These are phyloP conservation scores for Zymoseptoria ardabiliae DNA, from an alignment of 2,329 filamentous ascomycete genomes.

Conservation along the genomic window DNA sequence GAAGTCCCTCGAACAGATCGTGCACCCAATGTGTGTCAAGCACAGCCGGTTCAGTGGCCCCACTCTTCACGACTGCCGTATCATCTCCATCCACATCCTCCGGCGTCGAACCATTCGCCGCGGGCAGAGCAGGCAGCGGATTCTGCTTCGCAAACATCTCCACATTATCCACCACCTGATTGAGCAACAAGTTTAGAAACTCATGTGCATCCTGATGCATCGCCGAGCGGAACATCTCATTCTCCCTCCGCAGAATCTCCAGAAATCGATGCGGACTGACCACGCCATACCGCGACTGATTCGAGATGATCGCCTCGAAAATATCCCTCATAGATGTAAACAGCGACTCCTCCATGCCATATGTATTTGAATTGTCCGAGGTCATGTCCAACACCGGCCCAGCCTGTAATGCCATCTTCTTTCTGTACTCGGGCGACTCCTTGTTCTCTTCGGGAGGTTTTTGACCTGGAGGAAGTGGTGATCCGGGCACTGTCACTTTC, in stretches of 20 bases:
- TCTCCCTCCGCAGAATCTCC: slow-evolving; percentile 86
- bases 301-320: slow-evolving; percentile 80
- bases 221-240: slow-evolving; percentile 93
- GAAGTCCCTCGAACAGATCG: slow-evolving; percentile 87
- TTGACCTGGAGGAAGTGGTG: slow-evolving; percentile 46
- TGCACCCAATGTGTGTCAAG: slow-evolving; percentile 71
- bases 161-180: slow-evolving; percentile 89
- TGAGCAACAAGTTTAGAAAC: slow-evolving; percentile 89
- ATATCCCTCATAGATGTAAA: slow-evolving; percentile 96
- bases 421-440: slow-evolving; percentile 94
- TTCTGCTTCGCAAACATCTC: slow-evolving; percentile 72
- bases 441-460: slow-evolving; percentile 82
- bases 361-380: slow-evolving; percentile 68
- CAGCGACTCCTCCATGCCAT: slow-evolving; percentile 89
- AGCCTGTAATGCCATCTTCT: slow-evolving; percentile 84
- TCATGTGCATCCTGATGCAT: slow-evolving; percentile 99
- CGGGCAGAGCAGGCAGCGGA: slow-evolving; percentile 27
- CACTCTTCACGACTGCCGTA: slow-evolving; percentile 11
- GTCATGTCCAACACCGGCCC: slow-evolving; percentile 81
- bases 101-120: slow-evolving; percentile 21
- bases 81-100: slow-evolving; percentile 13
- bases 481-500: slow-evolving; percentile 48
- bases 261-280: slow-evolving; percentile 88
- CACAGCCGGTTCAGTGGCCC: slow-evolving; percentile 15
- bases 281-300: slow-evolving; percentile 75